Evolutionary conservation across 2,329 filamentous ascomycete genomes (phyloP).

Genomic region (Diaporthe longicolla): DNA sequence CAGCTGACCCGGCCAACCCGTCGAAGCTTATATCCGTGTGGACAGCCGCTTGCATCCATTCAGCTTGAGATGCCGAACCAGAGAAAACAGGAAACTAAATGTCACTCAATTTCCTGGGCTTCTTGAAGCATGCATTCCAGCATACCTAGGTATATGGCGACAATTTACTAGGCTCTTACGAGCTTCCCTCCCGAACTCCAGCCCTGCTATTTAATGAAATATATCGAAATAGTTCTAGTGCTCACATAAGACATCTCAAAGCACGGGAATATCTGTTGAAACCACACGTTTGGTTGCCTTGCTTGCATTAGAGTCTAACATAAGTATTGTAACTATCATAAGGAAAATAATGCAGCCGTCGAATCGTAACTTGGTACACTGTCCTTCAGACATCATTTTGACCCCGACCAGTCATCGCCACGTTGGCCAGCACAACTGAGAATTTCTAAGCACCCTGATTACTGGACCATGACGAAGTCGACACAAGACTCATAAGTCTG

Average conservation of each 20-base stretch:
- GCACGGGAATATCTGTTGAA: neutral
- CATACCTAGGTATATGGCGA: no score
- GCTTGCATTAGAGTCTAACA: conserved; percentile 12
- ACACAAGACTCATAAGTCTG: conserved; percentile 58
- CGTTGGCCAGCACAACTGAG: neutral
- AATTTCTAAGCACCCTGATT: neutral
- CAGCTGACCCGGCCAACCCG: neutral
- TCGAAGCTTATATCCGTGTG: neutral
- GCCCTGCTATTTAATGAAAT: neutral
- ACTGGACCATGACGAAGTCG: conserved; percentile 51
- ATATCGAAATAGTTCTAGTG: neutral
- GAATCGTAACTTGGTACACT: conserved; percentile 15
- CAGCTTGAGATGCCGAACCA: neutral
- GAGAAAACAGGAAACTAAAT: neutral
- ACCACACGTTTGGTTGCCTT: neutral
- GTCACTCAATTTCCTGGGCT: neutral
- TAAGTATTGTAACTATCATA: neutral
- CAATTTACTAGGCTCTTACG: neutral
- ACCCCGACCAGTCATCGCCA: neutral
- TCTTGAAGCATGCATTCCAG: neutral
- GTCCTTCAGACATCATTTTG: neutral
- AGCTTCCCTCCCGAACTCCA: neutral
- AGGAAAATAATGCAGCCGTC: neutral
- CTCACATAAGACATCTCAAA: neutral
- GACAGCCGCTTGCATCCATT: neutral